Conservation (phyloP, 2,329 filamentous ascomycete genomes). For the Didymella pomorum region DNA sequence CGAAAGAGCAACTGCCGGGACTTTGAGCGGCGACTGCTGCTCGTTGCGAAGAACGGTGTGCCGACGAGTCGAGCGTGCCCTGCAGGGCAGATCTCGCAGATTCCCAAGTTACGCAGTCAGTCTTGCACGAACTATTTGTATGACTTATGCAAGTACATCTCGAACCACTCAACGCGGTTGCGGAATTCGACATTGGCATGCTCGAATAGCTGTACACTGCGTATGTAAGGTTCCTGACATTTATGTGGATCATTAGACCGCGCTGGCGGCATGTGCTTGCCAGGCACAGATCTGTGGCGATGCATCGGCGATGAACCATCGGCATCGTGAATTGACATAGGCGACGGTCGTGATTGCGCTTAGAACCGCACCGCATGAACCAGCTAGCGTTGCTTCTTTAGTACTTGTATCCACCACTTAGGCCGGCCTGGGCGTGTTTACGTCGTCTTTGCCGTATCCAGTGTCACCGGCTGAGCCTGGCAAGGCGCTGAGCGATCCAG, state of each 20-base stretch:
- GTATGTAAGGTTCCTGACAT: not conserved
- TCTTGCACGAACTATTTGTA: not conserved
- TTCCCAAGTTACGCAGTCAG: not conserved
- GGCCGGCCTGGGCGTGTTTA: not conserved
- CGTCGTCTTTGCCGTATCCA: not conserved
- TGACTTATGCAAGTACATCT: not conserved
- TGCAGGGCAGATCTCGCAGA: not conserved
- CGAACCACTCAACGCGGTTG: not conserved
- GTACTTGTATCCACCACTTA: not conserved
- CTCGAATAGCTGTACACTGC: too few relatives aligned
- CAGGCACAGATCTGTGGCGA: slow-evolving; percentile 1
- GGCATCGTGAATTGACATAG: not conserved
- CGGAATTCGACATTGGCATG: not conserved
- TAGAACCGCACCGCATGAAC: not conserved
- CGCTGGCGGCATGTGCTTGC: not conserved
- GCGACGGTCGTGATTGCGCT: not conserved
- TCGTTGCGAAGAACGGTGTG: not conserved
- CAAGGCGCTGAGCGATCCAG: not conserved
- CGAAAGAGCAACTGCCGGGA: slow-evolving; percentile 2
- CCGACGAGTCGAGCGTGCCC: not conserved
- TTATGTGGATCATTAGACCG: not conserved
- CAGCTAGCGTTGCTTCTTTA: not conserved
- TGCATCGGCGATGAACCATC: slow-evolving; percentile 9
- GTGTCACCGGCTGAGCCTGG: not conserved
- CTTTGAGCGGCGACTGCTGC: not conserved